phyloP scores from a whole-genome alignment of 1,284 basidiomycete species.

The Rhodofomes roseus region DNA sequence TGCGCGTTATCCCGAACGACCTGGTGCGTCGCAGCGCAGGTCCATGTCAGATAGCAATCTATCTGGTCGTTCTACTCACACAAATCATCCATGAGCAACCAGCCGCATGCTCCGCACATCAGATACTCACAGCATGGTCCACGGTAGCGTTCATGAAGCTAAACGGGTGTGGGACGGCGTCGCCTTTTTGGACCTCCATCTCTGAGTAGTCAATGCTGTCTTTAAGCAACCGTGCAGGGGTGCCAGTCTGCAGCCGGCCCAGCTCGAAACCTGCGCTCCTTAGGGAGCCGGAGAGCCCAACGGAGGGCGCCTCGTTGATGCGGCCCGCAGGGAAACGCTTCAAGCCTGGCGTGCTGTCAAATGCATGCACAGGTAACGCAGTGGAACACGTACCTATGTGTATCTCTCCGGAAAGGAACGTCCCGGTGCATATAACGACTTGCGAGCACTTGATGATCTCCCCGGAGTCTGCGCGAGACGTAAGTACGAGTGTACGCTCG shows the following conservation, averaged over 20 bases:
- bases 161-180: conserved; percentile 58
- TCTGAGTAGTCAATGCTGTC: conserved; percentile 66
- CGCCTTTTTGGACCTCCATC: conserved; percentile 60
- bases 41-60: conserved; percentile 70
- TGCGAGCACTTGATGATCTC: conserved; percentile 74
- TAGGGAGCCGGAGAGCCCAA: conserved; percentile 75
- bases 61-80: conserved; percentile 57
- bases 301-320: conserved; percentile 69
- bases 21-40: conserved; percentile 70
- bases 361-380: neutral
- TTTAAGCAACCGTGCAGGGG: conserved; percentile 76
- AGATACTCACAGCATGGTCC: conserved; percentile 34
- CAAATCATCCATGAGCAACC: neutral
- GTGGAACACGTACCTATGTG: conserved; percentile 62
- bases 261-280: conserved; percentile 75
- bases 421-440: conserved; percentile 87
- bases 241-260: conserved; percentile 85
- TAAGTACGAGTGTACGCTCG: neutral
- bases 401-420: conserved; percentile 86
- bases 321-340: conserved; percentile 82
- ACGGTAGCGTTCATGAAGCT: conserved; percentile 39
- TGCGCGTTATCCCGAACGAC: conserved; percentile 74
- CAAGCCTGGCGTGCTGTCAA: conserved; percentile 44
- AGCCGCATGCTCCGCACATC: neutral
- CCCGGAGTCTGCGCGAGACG: conserved; percentile 55